Base-by-base conservation (phyloP, 257 asterid species). In the Mentha longifolia region DNA sequence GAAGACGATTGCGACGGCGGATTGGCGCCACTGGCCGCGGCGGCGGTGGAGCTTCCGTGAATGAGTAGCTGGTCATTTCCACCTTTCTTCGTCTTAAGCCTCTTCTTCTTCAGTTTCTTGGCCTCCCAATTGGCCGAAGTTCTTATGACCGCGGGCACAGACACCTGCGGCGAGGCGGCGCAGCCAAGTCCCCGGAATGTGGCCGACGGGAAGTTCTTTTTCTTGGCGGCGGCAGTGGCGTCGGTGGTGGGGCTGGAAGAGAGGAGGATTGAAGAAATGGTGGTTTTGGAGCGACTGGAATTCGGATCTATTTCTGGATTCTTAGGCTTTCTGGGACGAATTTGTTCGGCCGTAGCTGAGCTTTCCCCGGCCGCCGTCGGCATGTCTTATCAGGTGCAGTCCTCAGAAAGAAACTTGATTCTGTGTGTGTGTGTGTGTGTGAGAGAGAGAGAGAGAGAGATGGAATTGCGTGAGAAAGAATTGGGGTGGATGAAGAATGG, bases 101-200 rank as follows among this genome's bases (percentile, higher is more conserved):
- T 79, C 62, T 81, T 83, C 84, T 80, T 83, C 76, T 81, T 93
- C 30, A 86, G 79, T 68, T 83, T 91, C 84, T 89, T 87, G 67
- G 87, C 59, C 51, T 91, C 96, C 98, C 98, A 93, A 63, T 83
- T 85, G 64, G 97, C 96, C 0, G 98, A 91, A 0, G 86, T 78
- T 74, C 98, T 84, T 12, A 93, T 91, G 1, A 82, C 89, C 0
- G 95, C 95, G 46, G 98, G 97, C 10, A 93, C 96, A 6, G 98
- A 93, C 45, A 93, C 98, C 67, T 93, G 96, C 0, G 96, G 76
- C 61, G 98, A 83, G 58, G 97, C 97, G 2, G 95, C 75, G 72
- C 98, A 93, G 4, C 98, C 98, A 17, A 93, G 77, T 3, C 96
- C 97, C 52, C 98, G 74, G 80, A 93, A 91, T 30, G 91, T 82